A percentile compares a stretch with the other conserved stretches of the same genome.
Conservation (phyloP, 371 early-diverging fungal species). For the Ordospora pajunii region DNA sequence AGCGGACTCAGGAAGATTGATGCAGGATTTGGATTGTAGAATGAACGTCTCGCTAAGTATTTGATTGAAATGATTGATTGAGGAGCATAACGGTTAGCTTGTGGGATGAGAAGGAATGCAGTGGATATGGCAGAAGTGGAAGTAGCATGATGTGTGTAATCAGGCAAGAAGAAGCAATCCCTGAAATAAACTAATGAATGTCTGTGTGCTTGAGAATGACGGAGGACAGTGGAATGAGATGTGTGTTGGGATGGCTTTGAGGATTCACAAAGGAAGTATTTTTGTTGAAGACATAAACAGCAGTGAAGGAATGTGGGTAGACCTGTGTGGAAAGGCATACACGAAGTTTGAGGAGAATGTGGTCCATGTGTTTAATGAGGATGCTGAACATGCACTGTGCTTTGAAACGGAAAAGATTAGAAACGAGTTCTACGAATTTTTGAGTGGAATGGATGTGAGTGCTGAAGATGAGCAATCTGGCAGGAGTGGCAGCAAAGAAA, state of each 20-base stretch:
- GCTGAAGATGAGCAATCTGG: neutral
- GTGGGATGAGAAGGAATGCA: too few species aligned
- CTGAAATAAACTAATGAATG: too few species aligned
- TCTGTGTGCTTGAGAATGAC: neutral
- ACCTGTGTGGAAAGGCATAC: neutral
- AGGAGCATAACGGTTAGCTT: too few species aligned
- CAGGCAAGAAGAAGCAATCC: too few species aligned
- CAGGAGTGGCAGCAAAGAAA: too few species aligned
- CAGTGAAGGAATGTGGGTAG: neutral
- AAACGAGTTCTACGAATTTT: neutral
- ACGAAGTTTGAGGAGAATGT: neutral
- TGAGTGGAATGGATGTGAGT: neutral
- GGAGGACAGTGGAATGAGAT: neutral
- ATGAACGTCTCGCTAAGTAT: neutral
- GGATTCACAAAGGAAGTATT: neutral
- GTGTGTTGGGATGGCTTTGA: neutral
- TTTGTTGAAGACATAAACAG: neutral
- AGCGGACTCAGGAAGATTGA: slow-evolving; percentile 16
- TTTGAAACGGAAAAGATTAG: neutral
- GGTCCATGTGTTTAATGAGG: neutral
- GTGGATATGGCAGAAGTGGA: too few species aligned
- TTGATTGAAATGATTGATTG: neutral
- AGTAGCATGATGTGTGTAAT: too few species aligned
- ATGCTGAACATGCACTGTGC: neutral
- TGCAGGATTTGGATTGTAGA: slow-evolving; percentile 48